Conservation (phyloP, 495 filamentous ascomycete genomes). For the Talaromyces stipitatus region DNA sequence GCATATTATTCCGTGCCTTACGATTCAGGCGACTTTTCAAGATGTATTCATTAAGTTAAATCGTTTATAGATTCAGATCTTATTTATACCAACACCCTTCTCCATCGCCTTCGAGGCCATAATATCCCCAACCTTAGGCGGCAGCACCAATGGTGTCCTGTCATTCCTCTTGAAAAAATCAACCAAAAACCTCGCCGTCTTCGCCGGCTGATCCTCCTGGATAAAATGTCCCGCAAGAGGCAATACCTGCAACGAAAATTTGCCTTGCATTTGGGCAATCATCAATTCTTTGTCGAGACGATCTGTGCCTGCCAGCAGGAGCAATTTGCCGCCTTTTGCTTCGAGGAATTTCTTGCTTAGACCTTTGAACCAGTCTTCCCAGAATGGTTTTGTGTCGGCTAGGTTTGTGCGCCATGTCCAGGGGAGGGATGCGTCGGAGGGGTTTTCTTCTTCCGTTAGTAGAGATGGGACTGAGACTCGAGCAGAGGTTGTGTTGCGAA, state of each 20-base stretch:
- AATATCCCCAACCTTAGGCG: conserved; percentile 75
- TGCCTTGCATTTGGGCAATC: conserved; percentile 97
- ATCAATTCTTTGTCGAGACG: conserved; percentile 89
- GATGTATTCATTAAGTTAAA: not conserved
- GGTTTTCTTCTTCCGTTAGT: conserved; percentile 40
- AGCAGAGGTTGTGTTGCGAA: conserved; percentile 75
- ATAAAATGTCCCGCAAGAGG: conserved; percentile 95
- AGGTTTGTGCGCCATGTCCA: conserved; percentile 90
- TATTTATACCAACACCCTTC: conserved; percentile 13
- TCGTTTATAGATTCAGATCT: not conserved
- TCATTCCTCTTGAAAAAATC: conserved; percentile 93
- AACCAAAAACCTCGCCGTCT: conserved; percentile 72
- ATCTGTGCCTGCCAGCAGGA: conserved; percentile 90
- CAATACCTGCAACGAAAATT: conserved; percentile 92
- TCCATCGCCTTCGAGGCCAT: conserved; percentile 40
- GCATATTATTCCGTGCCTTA: not conserved
- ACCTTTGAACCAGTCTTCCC: conserved; percentile 89
- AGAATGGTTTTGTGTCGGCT: conserved; percentile 77
- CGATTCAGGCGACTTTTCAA: not conserved
- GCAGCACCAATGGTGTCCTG: conserved; percentile 71
- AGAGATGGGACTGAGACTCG: conserved; percentile 82
- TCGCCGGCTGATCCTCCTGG: conserved; percentile 88
- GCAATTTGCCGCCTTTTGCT: conserved; percentile 76
- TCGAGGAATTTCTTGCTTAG: conserved; percentile 83
- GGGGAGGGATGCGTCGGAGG: conserved; percentile 26